Evolutionary conservation across 2,329 filamentous ascomycete species (phyloP), one percentile per base, ranked within the genome.

Genomic region (Endoconidiophora polonica): DNA sequence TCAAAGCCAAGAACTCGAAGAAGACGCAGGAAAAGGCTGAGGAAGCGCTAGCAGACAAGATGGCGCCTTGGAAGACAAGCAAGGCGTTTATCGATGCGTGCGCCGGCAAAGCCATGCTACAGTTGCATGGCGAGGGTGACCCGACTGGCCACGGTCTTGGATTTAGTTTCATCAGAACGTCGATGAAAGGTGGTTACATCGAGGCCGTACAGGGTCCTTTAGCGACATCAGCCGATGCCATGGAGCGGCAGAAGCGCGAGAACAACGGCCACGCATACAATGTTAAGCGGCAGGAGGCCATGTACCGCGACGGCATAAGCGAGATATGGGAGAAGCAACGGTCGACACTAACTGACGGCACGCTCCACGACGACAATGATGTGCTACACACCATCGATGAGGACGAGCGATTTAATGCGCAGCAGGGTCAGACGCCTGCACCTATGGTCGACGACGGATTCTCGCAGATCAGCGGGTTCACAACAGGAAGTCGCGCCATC

Each of bases 231-330:
- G 87, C 86, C 18, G 86, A 94, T 62, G 88, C 86, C 59, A 85
- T 88, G 54, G 83, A 86, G 59, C 83, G 88, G 54, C 86, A 88
- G 62, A 78, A 91, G 55, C 85, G 88, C 60, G 84, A 84, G 14
- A 90, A 91, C 56, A 87, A 87, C 50, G 91, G 91, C 0, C 91
- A 98, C 65, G 88, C 86, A 57, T 98, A 98, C 68, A 98, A 98
- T 56, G 91, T 98, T 54, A 91, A 90, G 60, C 81, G 85, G 57
- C 91, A 98, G 63, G 86, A 96, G 60, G 81, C 79, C 55, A 83
- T 86, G 58, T 98, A 98, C 62, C 86, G 93, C 57, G 81, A 88
- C 48, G 86, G 86, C 20, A 95, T 98, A 57, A 77, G 81, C 50
- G 79, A 85, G 54, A 95, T 96, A 54, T 98, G 91, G 91, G 81